phyloP scores from a whole-genome alignment of 2,329 filamentous ascomycete genomes.

The Dactylonectria estremocensis region DNA sequence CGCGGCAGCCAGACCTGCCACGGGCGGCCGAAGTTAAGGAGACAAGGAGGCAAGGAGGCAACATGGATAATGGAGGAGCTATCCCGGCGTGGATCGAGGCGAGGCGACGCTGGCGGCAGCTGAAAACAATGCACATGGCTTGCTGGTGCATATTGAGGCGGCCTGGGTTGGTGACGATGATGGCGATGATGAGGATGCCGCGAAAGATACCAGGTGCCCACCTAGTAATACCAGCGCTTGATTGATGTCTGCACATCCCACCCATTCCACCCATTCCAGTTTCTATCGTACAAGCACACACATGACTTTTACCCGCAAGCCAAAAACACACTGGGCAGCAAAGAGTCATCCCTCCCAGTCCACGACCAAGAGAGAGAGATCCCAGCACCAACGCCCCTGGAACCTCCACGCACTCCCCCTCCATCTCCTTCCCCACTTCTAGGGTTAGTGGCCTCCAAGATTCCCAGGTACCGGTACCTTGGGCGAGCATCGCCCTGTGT shows the following conservation, averaged over 20 bases:
- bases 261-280: too few species aligned
- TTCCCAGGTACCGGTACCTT: constrained; percentile 45
- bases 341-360: constrained; percentile 1
- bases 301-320: neutral
- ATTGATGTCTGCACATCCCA: neutral
- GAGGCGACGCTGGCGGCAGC: constrained; percentile 2
- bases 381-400: constrained; percentile 29
- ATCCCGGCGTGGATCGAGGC: constrained; percentile 18
- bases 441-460: neutral
- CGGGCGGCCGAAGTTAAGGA: constrained; percentile 2
- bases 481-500: constrained; percentile 29
- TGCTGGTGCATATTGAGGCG: neutral
- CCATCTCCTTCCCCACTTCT: neutral
- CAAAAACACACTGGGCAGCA: neutral
- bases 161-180: neutral
- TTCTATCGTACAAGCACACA: neutral
- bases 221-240: neutral
- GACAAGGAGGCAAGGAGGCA: neutral
- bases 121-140: neutral
- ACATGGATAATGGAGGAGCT: neutral
- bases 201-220: neutral
- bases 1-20: neutral
- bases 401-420: constrained; percentile 20
- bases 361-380: neutral
- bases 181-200: neutral